Evolutionary conservation across 768 basidiomycete species (phyloP).

Genomic region (Boletus speciosus): DNA sequence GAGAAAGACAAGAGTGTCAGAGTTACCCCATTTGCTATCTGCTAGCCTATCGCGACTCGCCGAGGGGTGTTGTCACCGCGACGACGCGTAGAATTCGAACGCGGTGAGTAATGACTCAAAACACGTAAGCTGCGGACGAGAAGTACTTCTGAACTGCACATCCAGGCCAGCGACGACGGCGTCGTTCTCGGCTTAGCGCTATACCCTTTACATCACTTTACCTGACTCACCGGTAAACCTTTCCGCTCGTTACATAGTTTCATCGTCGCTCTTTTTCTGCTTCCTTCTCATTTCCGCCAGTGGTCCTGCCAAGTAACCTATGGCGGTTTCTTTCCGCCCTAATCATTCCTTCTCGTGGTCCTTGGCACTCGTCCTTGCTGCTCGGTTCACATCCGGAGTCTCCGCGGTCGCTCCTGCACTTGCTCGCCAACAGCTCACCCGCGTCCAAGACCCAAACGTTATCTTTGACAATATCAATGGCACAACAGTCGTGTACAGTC

Average conservation of each 20-base stretch:
- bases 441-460: conserved; percentile 29
- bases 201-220: conserved; percentile 9
- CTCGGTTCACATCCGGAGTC: conserved; percentile 4
- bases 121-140: conserved; percentile 4
- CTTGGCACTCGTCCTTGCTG: conserved; percentile 16
- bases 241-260: conserved; percentile 13
- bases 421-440: conserved; percentile 18
- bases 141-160: not conserved
- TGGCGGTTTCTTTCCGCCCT: conserved; percentile 25
- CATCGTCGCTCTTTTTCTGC: conserved; percentile 12
- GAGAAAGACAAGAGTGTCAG: too few relatives aligned
- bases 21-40: not conserved
- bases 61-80: conserved; percentile 6
- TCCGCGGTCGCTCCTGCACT: conserved; percentile 4
- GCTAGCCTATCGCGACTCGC: not conserved
- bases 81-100: not conserved
- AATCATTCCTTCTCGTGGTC: conserved; percentile 14
- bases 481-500: conserved; percentile 42
- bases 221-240: not conserved
- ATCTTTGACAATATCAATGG: conserved; percentile 31
- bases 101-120: not conserved
- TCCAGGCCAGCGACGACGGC: not conserved
- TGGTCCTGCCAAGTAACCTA: conserved; percentile 20
- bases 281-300: conserved; percentile 2
- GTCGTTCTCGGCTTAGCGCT: not conserved